phyloP scores from a whole-genome alignment of 1,284 basidiomycete species.

The Melampsora larici-populina region DNA sequence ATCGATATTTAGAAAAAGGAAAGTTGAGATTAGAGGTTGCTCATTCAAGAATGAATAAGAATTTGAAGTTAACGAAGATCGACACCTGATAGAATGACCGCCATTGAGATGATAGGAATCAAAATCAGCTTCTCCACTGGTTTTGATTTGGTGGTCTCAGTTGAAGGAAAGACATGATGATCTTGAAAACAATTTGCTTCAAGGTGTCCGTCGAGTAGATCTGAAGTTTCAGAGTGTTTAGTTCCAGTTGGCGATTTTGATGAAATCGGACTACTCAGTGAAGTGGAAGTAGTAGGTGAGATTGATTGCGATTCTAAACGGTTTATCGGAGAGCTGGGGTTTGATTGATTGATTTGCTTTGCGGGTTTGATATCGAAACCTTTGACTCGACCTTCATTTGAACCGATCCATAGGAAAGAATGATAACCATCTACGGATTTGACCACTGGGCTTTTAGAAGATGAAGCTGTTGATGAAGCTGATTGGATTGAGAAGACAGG shows the following conservation, averaged over 20 bases:
- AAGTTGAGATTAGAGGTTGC: background rate
- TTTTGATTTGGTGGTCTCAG: conserved; percentile 24
- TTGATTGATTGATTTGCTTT: background rate
- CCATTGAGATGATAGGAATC: conserved; percentile 38
- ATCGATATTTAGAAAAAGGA: background rate
- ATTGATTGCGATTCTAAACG: conserved; percentile 8
- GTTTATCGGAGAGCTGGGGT: background rate
- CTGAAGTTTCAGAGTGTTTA: background rate
- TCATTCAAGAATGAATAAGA: background rate
- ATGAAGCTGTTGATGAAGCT: background rate
- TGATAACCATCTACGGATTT: conserved; percentile 37
- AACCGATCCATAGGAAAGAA: conserved; percentile 31
- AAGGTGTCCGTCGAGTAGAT: background rate
- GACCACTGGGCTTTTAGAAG: conserved; percentile 37
- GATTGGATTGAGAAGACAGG: conserved; percentile 29
- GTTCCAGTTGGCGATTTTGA: conserved; percentile 3
- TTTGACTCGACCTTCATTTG: conserved; percentile 38
- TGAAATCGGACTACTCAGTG: conserved; percentile 1
- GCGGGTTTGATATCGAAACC: conserved; percentile 33
- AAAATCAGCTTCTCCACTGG: conserved; percentile 27
- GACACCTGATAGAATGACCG: conserved; percentile 39
- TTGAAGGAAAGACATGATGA: conserved; percentile 36
- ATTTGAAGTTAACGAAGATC: conserved; percentile 21
- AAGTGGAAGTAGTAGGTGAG: background rate
- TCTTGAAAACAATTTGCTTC: conserved; percentile 38